Evolutionary conservation across 1,284 basidiomycete species (phyloP).

Genomic region (Boletus hoseneyae): DNA sequence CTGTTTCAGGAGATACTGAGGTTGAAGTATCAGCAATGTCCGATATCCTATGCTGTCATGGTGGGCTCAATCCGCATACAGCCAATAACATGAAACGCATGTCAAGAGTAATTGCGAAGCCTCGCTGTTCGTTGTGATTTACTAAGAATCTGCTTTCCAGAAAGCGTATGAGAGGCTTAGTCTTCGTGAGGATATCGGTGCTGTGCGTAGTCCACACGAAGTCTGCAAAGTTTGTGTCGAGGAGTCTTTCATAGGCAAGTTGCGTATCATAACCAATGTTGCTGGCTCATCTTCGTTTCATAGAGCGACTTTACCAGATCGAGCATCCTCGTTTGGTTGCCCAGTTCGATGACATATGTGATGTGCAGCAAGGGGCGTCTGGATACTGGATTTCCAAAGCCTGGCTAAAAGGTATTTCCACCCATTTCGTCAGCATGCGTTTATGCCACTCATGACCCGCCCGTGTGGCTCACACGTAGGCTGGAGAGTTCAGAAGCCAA

Average conservation of each 20-base stretch:
- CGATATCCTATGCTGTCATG: slow-evolving; percentile 61
- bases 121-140: slow-evolving; percentile 1
- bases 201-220: slow-evolving; percentile 44
- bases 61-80: slow-evolving; percentile 53
- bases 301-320: slow-evolving; percentile 65
- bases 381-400: slow-evolving; percentile 73
- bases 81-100: slow-evolving; percentile 65
- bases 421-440: slow-evolving; percentile 8
- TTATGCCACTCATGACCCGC: slow-evolving; percentile 14
- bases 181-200: slow-evolving; percentile 44
- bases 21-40: slow-evolving; percentile 20
- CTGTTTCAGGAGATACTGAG: slow-evolving; percentile 13
- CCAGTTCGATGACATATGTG: slow-evolving; percentile 52
- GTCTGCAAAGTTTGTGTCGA: slow-evolving; percentile 64
- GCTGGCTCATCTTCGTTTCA: slow-evolving; percentile 9
- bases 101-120: slow-evolving; percentile 30
- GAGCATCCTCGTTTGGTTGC: slow-evolving; percentile 59
- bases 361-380: slow-evolving; percentile 40
- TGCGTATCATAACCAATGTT: background rate
- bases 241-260: slow-evolving; percentile 55
- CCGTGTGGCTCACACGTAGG: slow-evolving; percentile 41
- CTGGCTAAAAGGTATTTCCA: slow-evolving; percentile 66
- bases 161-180: slow-evolving; percentile 46
- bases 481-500: slow-evolving; percentile 67
- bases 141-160: slow-evolving; percentile 32